Percentiles rank a stretch among this genome's conserved stretches.
These are phyloP conservation scores for Chenopodium quinoa DNA, from an alignment of 148 eudicot species.

Conservation along the genomic window DNA sequence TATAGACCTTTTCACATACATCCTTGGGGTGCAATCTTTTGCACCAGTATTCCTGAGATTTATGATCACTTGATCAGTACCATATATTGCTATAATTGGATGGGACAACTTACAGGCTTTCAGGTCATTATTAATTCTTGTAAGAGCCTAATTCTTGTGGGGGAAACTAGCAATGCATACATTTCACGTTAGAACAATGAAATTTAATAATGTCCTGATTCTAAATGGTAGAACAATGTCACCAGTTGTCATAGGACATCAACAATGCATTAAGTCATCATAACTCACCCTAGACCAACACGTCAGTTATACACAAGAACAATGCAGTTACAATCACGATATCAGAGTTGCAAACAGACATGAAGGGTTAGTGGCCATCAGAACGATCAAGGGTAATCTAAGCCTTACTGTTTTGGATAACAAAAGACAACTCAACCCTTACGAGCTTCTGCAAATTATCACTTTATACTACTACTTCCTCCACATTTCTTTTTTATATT, in stretches of 20 bases:
- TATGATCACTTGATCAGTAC: neutral
- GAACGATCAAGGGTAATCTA: neutral
- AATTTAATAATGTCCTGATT: neutral
- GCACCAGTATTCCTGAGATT: constrained; percentile 94
- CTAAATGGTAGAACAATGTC: neutral
- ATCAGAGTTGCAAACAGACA: neutral
- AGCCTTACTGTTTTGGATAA: neutral
- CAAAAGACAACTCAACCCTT: neutral
- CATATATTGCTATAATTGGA: neutral
- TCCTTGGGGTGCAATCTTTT: constrained; percentile 96
- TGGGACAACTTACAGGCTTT: neutral
- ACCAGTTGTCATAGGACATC: neutral
- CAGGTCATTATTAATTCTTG: neutral
- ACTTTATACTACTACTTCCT: too few relatives aligned
- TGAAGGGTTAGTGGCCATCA: too few relatives aligned
- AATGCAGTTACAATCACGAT: neutral
- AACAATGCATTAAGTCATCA: neutral
- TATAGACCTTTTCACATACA: constrained; percentile 93
- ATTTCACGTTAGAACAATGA: neutral
- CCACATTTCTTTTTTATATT: too few relatives aligned
- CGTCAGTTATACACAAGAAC: neutral
- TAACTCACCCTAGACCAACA: neutral
- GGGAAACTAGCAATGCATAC: neutral
- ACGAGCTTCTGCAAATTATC: too few relatives aligned
- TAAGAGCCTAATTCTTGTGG: neutral